Evolutionary conservation across 768 basidiomycete species (phyloP).

Genomic region (Chlorophyllum brunneum): DNA sequence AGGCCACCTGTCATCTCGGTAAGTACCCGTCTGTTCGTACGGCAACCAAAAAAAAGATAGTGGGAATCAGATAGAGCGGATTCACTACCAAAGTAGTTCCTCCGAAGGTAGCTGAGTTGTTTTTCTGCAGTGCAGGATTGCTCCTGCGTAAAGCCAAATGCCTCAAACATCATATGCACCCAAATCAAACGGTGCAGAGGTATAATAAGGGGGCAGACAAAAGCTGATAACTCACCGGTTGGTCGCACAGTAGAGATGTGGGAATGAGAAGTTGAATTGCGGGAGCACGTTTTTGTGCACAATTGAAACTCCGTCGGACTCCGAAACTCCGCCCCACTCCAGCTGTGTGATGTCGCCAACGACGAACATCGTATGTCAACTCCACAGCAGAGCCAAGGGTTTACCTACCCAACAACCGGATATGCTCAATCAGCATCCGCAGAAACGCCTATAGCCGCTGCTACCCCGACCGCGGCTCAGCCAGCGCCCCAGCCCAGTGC

Average conservation of each 20-base stretch:
- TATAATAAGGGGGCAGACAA: not conserved
- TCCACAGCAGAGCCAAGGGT: conserved; percentile 22
- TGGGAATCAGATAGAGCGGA: conserved; percentile 38
- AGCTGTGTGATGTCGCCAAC: conserved; percentile 11
- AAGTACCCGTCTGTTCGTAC: not conserved
- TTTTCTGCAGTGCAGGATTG: conserved; percentile 75
- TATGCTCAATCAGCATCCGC: not conserved
- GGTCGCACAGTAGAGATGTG: not conserved
- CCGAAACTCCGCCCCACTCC: conserved; percentile 29
- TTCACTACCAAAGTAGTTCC: conserved; percentile 41
- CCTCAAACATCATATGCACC: conserved; percentile 76
- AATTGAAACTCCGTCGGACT: conserved; percentile 21
- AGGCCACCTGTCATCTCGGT: conserved; percentile 5
- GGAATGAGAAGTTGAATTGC: not conserved
- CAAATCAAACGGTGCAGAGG: conserved; percentile 13
- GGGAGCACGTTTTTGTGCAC: conserved; percentile 15
- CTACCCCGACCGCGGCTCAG: conserved; percentile 16
- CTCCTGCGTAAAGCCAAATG: conserved; percentile 87
- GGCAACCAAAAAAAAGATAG: not conserved
- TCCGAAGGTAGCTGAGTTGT: conserved; percentile 91
- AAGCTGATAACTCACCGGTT: conserved; percentile 26
- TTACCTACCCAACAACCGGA: conserved; percentile 5
- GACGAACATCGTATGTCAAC: conserved; percentile 26
- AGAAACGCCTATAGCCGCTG: conserved; percentile 16
- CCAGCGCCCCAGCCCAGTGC: conserved; percentile 28